Evolutionary conservation across 768 basidiomycete species (phyloP).

Genomic region (Auriscalpium microsporum): DNA sequence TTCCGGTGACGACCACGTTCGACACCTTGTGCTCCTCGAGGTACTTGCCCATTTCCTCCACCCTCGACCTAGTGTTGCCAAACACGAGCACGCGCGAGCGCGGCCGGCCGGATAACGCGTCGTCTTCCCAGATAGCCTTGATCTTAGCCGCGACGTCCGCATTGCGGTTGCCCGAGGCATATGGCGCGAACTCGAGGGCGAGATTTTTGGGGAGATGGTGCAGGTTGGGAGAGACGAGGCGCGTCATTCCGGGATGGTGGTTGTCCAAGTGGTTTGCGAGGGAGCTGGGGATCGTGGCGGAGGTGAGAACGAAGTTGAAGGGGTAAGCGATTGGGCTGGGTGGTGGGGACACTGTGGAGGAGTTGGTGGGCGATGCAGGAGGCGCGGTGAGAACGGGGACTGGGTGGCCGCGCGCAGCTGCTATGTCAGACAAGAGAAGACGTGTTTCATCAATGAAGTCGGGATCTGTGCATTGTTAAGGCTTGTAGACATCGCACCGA

Average conservation of each 20-base stretch:
- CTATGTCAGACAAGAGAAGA: constrained; percentile 61
- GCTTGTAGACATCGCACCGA: not conserved
- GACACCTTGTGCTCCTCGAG: constrained; percentile 4
- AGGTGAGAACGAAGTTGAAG: constrained; percentile 74
- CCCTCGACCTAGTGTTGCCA: constrained; percentile 45
- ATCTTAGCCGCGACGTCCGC: constrained; percentile 74
- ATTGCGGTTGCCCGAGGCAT: constrained; percentile 74
- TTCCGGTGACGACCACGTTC: constrained; percentile 8
- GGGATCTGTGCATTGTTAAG: constrained; percentile 41
- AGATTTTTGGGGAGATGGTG: constrained; percentile 71
- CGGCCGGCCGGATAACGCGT: constrained; percentile 28
- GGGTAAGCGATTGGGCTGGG: constrained; percentile 44
- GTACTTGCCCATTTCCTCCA: constrained; percentile 10
- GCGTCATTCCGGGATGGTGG: constrained; percentile 53
- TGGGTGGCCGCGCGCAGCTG: constrained; percentile 46
- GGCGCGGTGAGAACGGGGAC: constrained; percentile 21
- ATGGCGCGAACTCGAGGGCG: constrained; percentile 61
- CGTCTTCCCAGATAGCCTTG: constrained; percentile 66
- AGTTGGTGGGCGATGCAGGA: not conserved
- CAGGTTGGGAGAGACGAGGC: constrained; percentile 72
- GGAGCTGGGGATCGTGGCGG: constrained; percentile 80
- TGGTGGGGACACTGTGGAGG: not conserved
- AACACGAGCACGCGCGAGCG: constrained; percentile 75
- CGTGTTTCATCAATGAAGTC: constrained; percentile 76
- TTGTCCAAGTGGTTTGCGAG: constrained; percentile 56